Evolutionary conservation across 1,139 yeast species (phyloP).

Genomic region (Arxiozyma telluris): DNA sequence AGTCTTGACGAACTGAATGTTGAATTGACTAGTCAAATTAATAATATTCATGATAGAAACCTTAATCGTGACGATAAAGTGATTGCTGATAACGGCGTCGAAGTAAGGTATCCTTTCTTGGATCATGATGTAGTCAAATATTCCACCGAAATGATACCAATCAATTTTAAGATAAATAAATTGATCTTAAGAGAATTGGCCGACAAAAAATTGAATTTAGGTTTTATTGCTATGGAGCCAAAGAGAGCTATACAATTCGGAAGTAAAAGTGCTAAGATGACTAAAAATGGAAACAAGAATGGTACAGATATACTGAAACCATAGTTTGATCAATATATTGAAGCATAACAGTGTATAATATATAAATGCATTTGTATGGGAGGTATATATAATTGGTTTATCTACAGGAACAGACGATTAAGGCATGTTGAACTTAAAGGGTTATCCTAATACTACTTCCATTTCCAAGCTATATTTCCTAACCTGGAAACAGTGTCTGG

Average conservation of each 20-base stretch:
- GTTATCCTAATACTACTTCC: neutral
- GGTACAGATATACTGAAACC: constrained; percentile 31
- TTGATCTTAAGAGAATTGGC: constrained; percentile 59
- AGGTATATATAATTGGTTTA: neutral
- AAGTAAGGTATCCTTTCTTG: constrained; percentile 79
- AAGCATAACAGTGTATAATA: neutral
- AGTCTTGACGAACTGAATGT: constrained; percentile 32
- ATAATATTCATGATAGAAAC: constrained; percentile 66
- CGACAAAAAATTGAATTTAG: constrained; percentile 35
- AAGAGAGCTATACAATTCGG: constrained; percentile 97
- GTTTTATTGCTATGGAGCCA: constrained; percentile 59
- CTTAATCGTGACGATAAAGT: constrained; percentile 89
- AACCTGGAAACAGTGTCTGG: neutral
- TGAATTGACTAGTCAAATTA: constrained; percentile 63
- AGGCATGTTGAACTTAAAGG: neutral
- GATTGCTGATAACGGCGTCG: constrained; percentile 79
- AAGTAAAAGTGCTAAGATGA: constrained; percentile 84
- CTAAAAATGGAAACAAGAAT: constrained; percentile 31
- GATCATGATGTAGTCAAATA: constrained; percentile 52
- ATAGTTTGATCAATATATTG: neutral
- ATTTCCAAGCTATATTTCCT: neutral
- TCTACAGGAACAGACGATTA: no score
- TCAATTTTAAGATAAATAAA: constrained; percentile 54
- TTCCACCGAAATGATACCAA: constrained; percentile 42
- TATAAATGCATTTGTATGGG: neutral